Base-by-base conservation (phyloP, 2,329 filamentous ascomycete genomes). In the Colletotrichum endophyticum region DNA sequence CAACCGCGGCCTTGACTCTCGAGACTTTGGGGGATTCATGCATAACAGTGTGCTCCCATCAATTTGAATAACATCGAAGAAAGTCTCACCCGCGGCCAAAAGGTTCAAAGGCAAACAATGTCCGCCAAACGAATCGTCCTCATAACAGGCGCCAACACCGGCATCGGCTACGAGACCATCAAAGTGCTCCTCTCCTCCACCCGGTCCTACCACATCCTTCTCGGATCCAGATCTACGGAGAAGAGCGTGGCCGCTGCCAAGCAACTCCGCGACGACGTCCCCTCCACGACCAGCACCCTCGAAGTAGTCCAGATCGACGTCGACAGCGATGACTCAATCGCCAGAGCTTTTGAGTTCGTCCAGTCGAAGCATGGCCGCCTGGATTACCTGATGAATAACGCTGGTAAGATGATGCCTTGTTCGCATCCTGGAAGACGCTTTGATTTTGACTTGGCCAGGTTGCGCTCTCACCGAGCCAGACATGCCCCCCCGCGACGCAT, bases 61-160 rank as follows among this genome's bases (percentile, higher is more conserved):
- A 6, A 44, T 9, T n/a, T 19, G 8, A 5, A 19, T 9, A 16
- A 39, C 15, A 16, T 16, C 34, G 34, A 16, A 16, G 34, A 16
- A 7, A 15, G 15, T 36, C 34, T 15, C 34, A 8, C 34, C 34
- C 7, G 15, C 15, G 15, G 15, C 30, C 4, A 6, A 34, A 36
- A 15, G 34, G 34, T 36, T 16, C 1, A 9, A 39, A 39, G 1
- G 36, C 16, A 39, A 3, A 19, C 5, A 39, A 64, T 64, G 13
- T 16, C 30, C 32, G 19, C 61, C 36, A n/a, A 64, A n/a, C 34
- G 25, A 22, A 12, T 91, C 76, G 81, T 92, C 22, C 82, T 93
- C 53, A 87, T 93, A 77, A 93, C 92, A 2, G 91, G 92, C 56
- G 91, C 86, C 73, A 93, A 92, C 79, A 92, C 88, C 0, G 92